Evolutionary conservation across 2,329 filamentous ascomycete species (phyloP).

Genomic region (Aspergillus texensis): DNA sequence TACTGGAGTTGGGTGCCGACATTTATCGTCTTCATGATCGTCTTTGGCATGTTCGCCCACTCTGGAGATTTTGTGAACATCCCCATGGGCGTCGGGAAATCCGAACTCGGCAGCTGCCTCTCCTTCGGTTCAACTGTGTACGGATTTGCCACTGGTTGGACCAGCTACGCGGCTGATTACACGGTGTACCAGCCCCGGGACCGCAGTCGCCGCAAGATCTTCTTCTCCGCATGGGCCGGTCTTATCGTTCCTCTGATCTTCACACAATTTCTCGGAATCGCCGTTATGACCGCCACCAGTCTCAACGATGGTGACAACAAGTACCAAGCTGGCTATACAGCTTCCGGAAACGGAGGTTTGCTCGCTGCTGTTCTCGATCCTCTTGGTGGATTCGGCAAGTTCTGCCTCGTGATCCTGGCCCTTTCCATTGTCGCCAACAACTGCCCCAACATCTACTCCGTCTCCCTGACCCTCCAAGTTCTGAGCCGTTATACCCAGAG

Average conservation of each 20-base stretch:
- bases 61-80: slow-evolving; percentile 66
- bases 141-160: slow-evolving; percentile 74
- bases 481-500: slow-evolving; percentile 60
- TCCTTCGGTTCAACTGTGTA: slow-evolving; percentile 69
- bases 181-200: slow-evolving; percentile 73
- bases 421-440: slow-evolving; percentile 72
- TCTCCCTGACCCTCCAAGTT: slow-evolving; percentile 68
- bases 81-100: slow-evolving; percentile 61
- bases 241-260: slow-evolving; percentile 73
- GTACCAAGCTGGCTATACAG: slow-evolving; percentile 58
- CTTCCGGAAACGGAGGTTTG: slow-evolving; percentile 66
- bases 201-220: slow-evolving; percentile 64
- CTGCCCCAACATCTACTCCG: slow-evolving; percentile 73
- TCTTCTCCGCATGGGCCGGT: slow-evolving; percentile 69
- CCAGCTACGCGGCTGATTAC: slow-evolving; percentile 74
- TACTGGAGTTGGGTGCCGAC: slow-evolving; percentile 74
- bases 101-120: slow-evolving; percentile 64
- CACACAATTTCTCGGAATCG: slow-evolving; percentile 72
- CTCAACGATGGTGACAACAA: slow-evolving; percentile 57
- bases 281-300: slow-evolving; percentile 66
- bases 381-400: slow-evolving; percentile 70
- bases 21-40: slow-evolving; percentile 72
- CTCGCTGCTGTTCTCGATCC: slow-evolving; percentile 66
- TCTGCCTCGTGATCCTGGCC: slow-evolving; percentile 69
- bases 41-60: slow-evolving; percentile 68